phyloP scores from a whole-genome alignment of 2,329 filamentous ascomycete species.

The Coniochaeta hoffmannii region DNA sequence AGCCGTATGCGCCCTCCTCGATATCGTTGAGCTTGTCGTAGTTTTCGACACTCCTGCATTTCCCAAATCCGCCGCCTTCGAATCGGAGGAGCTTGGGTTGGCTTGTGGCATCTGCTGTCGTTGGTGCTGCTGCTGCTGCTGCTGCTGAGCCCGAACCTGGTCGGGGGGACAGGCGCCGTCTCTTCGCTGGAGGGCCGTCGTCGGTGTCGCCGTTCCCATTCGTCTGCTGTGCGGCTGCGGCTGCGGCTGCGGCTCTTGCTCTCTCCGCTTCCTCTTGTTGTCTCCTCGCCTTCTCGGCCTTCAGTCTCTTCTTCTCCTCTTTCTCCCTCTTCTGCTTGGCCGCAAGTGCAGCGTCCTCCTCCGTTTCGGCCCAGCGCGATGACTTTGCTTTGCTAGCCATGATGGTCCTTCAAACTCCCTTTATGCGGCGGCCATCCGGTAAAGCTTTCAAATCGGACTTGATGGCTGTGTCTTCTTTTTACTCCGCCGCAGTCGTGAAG shows the following conservation, averaged over 20 bases:
- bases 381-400: constrained; percentile 63
- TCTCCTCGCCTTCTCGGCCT: constrained; percentile 71
- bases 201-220: constrained; percentile 21
- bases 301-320: constrained; percentile 79
- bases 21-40: constrained; percentile 95
- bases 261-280: constrained; percentile 31
- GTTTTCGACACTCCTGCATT: constrained; percentile 70
- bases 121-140: constrained; percentile 16
- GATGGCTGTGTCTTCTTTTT: neutral
- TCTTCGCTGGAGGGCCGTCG: constrained; percentile 49
- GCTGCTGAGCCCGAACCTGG: constrained; percentile 14
- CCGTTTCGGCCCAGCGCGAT: constrained; percentile 83
- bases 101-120: constrained; percentile 9
- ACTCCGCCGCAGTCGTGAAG: too few species aligned
- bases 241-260: constrained; percentile 25
- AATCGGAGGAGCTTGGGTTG: constrained; percentile 59
- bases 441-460: neutral
- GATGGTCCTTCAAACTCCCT: neutral
- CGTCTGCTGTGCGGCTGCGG: constrained; percentile 16
- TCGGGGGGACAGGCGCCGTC: constrained; percentile 49
- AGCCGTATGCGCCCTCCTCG: constrained; percentile 94
- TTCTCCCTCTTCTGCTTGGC: constrained; percentile 72
- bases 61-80: constrained; percentile 58
- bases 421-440: neutral
- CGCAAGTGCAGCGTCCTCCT: constrained; percentile 70